Conservation (phyloP, 2,329 filamentous ascomycete species). For the Xylaria hypoxylon region DNA sequence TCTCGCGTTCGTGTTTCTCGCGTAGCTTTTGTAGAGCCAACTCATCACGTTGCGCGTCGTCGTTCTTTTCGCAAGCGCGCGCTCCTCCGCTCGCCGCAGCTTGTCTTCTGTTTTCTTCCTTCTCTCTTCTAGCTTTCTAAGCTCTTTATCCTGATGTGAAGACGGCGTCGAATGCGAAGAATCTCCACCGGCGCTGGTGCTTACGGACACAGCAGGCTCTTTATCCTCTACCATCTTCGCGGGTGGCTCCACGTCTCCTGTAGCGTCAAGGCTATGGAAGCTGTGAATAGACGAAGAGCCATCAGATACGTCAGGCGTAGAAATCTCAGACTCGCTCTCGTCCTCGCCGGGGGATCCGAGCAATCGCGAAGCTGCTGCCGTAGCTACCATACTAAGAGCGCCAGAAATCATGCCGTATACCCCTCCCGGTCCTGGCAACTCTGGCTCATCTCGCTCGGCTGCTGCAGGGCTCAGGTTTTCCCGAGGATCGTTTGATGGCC, state of each 20-base stretch:
- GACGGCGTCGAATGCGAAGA: slow-evolving; percentile 52
- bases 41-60: slow-evolving; percentile 57
- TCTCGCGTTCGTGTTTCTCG: slow-evolving; percentile 72
- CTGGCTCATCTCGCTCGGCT: slow-evolving; percentile 42
- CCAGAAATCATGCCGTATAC: slow-evolving; percentile 68
- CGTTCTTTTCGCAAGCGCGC: slow-evolving; percentile 51
- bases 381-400: slow-evolving; percentile 63
- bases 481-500: slow-evolving; percentile 30
- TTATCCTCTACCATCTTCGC: slow-evolving; percentile 34
- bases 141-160: slow-evolving; percentile 69
- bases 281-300: slow-evolving; percentile 61
- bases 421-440: slow-evolving; percentile 56
- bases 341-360: slow-evolving; percentile 50
- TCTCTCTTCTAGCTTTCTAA: slow-evolving; percentile 70
- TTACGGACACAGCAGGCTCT: slow-evolving; percentile 43
- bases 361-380: slow-evolving; percentile 62
- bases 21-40: slow-evolving; percentile 66
- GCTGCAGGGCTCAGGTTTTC: slow-evolving; percentile 38
- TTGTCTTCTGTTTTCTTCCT: slow-evolving; percentile 60
- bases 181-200: slow-evolving; percentile 40
- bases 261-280: slow-evolving; percentile 66
- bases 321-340: slow-evolving; percentile 50
- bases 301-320: slow-evolving; percentile 49
- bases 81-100: slow-evolving; percentile 46
- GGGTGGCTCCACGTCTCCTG: slow-evolving; percentile 53